Evolutionary conservation across 495 filamentous ascomycete species (phyloP), one percentile per base, ranked within the genome.

Genomic region (Glonium stellatum): DNA sequence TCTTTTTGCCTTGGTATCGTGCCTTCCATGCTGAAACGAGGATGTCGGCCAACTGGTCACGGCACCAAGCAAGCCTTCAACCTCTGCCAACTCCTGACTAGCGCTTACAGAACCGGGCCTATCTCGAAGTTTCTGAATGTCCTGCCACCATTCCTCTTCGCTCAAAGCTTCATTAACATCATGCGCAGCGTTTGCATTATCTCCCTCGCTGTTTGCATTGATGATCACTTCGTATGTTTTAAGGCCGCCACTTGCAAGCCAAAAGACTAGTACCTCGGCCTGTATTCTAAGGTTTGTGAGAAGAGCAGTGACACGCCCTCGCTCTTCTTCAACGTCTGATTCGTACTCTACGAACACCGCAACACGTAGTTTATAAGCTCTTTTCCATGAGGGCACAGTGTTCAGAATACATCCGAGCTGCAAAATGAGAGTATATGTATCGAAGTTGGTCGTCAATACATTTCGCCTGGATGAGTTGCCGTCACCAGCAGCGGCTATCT

Each of bases 261-360:
- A 93, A 67, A 90, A 89, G 4, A 93, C 89, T 27, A 87, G 64
- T 0, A 95, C 80, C 67, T 90, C 77, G 9, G 89, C 90, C 58
- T 90, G 81, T 27, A 95, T 95, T 22, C 90, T 79, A 9, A 95
- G 68, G 67, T 92, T 92, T 10, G 88, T 85, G 11, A 95, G 77
- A 10, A 95, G 76, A 15, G 86, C 81, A 60, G 84, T 84, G 41
- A 95, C 85, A 62, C 90, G 77, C 0, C 78, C 79, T 58, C 82
- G 76, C 71, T 95, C 90, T 69, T 95, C 89, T 39, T 84, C 83
- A 18, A 95, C 83, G 59, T 95, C 90, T 18, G 79, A 82, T 69
- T 95, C 89, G 67, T 93, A 95, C 67, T 95, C 90, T 25, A 95
- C 90, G 69, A 95, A 95, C 1, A 93, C 90, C 0, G 83, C 76